Evolutionary conservation across 2,329 filamentous ascomycete species (phyloP).

Genomic region (Pseudogymnoascus destructans): DNA sequence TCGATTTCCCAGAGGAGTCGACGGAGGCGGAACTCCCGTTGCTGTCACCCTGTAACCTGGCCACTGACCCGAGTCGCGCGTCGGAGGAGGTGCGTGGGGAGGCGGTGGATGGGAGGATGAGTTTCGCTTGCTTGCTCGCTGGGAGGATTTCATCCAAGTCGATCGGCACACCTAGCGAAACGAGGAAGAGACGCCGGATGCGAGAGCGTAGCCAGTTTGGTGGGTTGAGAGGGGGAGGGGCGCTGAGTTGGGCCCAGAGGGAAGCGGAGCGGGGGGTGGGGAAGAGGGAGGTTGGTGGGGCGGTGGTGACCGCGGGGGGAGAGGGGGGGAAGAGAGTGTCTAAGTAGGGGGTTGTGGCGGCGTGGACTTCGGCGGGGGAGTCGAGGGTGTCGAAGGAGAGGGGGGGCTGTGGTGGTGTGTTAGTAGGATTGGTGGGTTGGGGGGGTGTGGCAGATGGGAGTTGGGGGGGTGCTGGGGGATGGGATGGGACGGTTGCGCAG

Average conservation of each 20-base stretch:
- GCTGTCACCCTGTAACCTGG: slow-evolving; percentile 26
- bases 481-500: slow-evolving; percentile 7
- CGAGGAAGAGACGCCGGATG: slow-evolving; percentile 86
- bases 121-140: slow-evolving; percentile 94
- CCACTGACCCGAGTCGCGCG: slow-evolving; percentile 26
- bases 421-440: slow-evolving; percentile 17
- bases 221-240: slow-evolving; percentile 84
- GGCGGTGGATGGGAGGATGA: slow-evolving; percentile 66
- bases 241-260: slow-evolving; percentile 91
- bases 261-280: slow-evolving; percentile 77
- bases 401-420: slow-evolving; percentile 39
- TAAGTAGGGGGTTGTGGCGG: slow-evolving; percentile 52
- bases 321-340: slow-evolving; percentile 50
- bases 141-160: slow-evolving; percentile 96
- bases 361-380: slow-evolving; percentile 43
- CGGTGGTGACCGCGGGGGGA: slow-evolving; percentile 32
- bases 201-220: slow-evolving; percentile 96
- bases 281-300: slow-evolving; percentile 47
- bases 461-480: slow-evolving; percentile 1
- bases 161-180: slow-evolving; percentile 89
- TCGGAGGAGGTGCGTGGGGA: slow-evolving; percentile 45
- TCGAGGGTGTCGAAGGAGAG: slow-evolving; percentile 53
- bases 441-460: background rate
- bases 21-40: slow-evolving; percentile 46
- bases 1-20: slow-evolving; percentile 43